Conservation (phyloP, 1,284 basidiomycete genomes). For the Ganoderma sinense region DNA sequence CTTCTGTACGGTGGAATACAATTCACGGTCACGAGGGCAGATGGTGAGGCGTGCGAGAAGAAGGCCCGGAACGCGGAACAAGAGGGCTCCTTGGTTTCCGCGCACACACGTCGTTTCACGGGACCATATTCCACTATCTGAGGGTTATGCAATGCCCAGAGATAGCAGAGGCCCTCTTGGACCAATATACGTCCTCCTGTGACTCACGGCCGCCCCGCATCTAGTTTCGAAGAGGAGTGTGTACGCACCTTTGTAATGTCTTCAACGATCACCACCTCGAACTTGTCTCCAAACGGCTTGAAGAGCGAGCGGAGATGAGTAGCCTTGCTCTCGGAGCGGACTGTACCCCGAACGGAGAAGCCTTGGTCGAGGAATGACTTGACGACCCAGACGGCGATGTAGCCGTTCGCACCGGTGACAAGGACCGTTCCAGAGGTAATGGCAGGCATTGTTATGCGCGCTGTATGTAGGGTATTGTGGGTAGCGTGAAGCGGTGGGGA, state of each 20-base stretch:
- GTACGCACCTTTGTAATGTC: conserved; percentile 57
- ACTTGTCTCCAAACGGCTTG: conserved; percentile 30
- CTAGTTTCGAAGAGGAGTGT: not conserved
- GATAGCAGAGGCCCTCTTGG: not conserved
- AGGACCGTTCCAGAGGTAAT: conserved; percentile 36
- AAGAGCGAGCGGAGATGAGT: conserved; percentile 44
- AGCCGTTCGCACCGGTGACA: conserved; percentile 42
- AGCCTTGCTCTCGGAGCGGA: conserved; percentile 53
- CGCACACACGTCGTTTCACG: not conserved
- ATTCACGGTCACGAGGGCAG: not conserved
- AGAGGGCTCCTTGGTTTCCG: not conserved
- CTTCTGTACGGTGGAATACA: not conserved
- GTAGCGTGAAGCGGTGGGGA: not conserved
- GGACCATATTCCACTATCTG: not conserved
- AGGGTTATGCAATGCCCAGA: not conserved
- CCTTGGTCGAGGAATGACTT: conserved; percentile 39
- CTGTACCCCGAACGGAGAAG: conserved; percentile 55
- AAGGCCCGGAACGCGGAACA: not conserved
- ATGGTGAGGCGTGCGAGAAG: not conserved
- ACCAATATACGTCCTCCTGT: not conserved
- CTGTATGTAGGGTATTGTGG: not conserved
- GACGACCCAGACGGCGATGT: conserved; percentile 42
- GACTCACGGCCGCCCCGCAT: not conserved
- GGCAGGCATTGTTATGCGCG: conserved; percentile 32
- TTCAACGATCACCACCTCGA: conserved; percentile 58